These are phyloP conservation scores for Tillandsia fasciculata DNA, from an alignment of 176 grass and related monocot genomes.

Conservation along the genomic window DNA sequence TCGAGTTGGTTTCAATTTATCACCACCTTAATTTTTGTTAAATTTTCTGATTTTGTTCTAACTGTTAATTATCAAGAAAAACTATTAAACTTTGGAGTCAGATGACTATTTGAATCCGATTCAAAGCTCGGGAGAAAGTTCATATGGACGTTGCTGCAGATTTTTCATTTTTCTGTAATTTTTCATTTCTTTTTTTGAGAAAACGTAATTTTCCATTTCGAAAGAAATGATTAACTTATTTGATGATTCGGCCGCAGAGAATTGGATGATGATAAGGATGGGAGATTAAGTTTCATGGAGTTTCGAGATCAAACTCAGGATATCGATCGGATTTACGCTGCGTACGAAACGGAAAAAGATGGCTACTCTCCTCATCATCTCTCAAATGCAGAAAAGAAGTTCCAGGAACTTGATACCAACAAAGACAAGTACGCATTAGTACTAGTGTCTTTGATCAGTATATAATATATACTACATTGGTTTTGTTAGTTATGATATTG, in stretches of 20 bases:
- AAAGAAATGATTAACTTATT: neutral
- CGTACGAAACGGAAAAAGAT: neutral
- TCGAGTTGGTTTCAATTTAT: neutral
- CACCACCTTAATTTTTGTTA: neutral
- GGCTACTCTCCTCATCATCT: neutral
- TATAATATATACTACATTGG: too few relatives aligned
- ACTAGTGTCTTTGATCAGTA: neutral
- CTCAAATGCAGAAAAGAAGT: slow-evolving; percentile 19
- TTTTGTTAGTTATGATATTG: too few relatives aligned
- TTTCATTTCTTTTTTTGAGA: too few relatives aligned
- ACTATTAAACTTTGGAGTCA: too few relatives aligned
- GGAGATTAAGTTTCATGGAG: slow-evolving; percentile 22
- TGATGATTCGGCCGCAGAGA: slow-evolving; percentile 9
- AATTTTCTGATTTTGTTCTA: neutral
- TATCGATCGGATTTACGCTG: neutral
- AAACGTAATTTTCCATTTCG: too few relatives aligned
- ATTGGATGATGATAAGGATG: slow-evolving; percentile 28
- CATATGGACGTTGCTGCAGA: too few relatives aligned
- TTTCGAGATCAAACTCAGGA: slow-evolving; percentile 11
- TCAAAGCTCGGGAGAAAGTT: too few relatives aligned
- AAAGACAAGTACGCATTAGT: slow-evolving; percentile 16
- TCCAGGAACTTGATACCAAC: slow-evolving; percentile 30
- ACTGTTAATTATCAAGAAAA: too few relatives aligned
- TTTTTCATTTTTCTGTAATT: too few relatives aligned
- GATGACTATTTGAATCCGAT: too few relatives aligned